phyloP scores from a whole-genome alignment of 2,329 filamentous ascomycete species.

The Cladophialophora chaetospira region DNA sequence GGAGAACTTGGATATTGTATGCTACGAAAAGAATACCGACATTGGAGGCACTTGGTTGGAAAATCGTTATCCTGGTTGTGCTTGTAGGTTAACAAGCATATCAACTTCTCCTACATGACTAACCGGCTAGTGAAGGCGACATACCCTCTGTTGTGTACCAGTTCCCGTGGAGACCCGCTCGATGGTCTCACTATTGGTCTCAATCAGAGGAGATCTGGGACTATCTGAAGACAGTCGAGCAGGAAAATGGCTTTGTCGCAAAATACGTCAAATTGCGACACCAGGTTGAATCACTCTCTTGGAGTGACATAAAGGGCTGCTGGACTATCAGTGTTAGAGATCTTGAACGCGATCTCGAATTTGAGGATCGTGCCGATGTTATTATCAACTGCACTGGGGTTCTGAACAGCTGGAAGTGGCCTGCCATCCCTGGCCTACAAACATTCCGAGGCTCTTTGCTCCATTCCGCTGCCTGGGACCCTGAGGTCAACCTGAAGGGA shows the following conservation, averaged over 20 bases:
- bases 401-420: constrained; percentile 47
- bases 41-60: constrained; percentile 43
- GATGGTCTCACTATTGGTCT: constrained; percentile 32
- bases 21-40: constrained; percentile 39
- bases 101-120: background rate
- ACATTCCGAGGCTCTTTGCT: constrained; percentile 40
- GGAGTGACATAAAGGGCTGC: constrained; percentile 35
- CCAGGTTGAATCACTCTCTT: constrained; percentile 33
- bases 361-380: constrained; percentile 33
- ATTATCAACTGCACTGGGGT: constrained; percentile 36
- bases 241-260: constrained; percentile 14
- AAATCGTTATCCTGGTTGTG: constrained; percentile 46
- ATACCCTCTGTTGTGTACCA: constrained; percentile 37
- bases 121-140: background rate
- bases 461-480: constrained; percentile 39
- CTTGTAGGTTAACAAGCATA: constrained; percentile 38
- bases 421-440: constrained; percentile 40
- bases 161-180: constrained; percentile 39
- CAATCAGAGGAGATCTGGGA: constrained; percentile 33
- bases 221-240: constrained; percentile 33
- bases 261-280: constrained; percentile 35
- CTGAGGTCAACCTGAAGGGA: constrained; percentile 31
- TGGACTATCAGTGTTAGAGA: constrained; percentile 35
- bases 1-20: constrained; percentile 13
- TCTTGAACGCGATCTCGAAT: constrained; percentile 20